These are phyloP conservation scores for Termitomyces bulborhizus DNA, from an alignment of 768 basidiomycete genomes.

Conservation along the genomic window DNA sequence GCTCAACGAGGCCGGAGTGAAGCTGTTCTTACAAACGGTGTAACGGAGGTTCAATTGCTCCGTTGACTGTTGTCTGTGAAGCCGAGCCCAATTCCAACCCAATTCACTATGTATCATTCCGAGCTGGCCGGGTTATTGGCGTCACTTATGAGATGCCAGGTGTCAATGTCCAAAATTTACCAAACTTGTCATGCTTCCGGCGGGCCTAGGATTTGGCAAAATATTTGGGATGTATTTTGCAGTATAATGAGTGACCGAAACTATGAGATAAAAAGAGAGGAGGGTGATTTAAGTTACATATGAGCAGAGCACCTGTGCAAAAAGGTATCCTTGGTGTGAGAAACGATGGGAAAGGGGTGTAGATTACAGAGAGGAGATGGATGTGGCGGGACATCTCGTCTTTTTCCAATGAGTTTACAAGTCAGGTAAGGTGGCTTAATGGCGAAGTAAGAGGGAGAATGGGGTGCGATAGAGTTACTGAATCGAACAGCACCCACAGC, in stretches of 20 bases:
- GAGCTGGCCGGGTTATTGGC: neutral
- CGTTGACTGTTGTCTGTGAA: neutral
- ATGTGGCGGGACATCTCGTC: slow-evolving; percentile 6
- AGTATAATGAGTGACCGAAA: neutral
- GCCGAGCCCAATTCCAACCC: neutral
- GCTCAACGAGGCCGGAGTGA: slow-evolving; percentile 35
- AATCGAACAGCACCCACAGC: slow-evolving; percentile 50
- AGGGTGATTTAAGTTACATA: slow-evolving; percentile 13
- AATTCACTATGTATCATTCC: neutral
- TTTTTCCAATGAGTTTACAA: slow-evolving; percentile 17
- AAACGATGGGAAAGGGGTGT: neutral
- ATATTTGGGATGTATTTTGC: neutral
- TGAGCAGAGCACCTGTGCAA: slow-evolving; percentile 10
- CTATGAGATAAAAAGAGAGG: neutral
- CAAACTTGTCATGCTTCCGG: neutral
- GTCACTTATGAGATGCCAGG: neutral
- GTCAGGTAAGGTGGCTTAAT: slow-evolving; percentile 11
- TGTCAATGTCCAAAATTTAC: neutral
- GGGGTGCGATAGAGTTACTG: slow-evolving; percentile 33
- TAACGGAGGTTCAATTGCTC: slow-evolving; percentile 12
- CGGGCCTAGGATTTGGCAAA: neutral
- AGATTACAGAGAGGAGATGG: slow-evolving; percentile 11
- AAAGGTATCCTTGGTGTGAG: slow-evolving; percentile 5
- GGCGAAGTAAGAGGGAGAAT: neutral
- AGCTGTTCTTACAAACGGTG: slow-evolving; percentile 38